Percentiles rank a stretch among this genome's conserved stretches.
Evolutionary conservation across 129 eudicot species (phyloP).

Genomic region (Helianthus tuberosus): DNA sequence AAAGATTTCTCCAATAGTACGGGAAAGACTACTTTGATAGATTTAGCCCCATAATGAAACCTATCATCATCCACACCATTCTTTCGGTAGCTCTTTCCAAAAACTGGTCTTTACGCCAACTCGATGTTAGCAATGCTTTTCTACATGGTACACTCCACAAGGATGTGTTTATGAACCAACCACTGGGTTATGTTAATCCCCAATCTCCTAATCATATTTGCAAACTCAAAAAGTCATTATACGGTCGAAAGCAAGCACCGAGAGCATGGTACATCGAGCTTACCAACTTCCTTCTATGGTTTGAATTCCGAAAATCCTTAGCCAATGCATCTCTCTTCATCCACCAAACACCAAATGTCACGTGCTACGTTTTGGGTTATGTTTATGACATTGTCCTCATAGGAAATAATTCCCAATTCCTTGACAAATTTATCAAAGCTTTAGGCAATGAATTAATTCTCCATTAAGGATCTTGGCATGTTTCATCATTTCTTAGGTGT

Average conservation of each 20-base stretch:
- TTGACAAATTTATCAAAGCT: neutral
- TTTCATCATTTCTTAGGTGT: neutral
- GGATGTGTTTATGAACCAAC: neutral
- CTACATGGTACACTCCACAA: too few species aligned
- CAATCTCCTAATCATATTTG: neutral
- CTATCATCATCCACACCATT: too few species aligned
- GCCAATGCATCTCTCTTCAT: neutral
- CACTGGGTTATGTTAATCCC: neutral
- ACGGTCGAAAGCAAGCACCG: too few species aligned
- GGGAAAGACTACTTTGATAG: too few species aligned
- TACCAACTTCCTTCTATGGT: neutral
- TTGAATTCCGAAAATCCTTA: neutral
- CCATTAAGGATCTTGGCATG: conserved; percentile 1
- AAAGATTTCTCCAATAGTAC: too few species aligned
- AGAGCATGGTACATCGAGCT: neutral
- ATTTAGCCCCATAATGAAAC: too few species aligned
- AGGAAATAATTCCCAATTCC: neutral
- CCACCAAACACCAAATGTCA: neutral
- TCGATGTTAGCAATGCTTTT: too few species aligned
- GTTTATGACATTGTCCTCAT: neutral
- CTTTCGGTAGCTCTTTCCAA: too few species aligned
- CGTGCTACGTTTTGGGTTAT: neutral
- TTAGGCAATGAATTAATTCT: neutral
- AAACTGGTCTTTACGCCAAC: too few species aligned
- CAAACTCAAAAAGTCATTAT: neutral